A percentile compares a stretch with the other conserved stretches of the same genome.
phyloP scores from a whole-genome alignment of 1,139 yeast genomes.

The Arxiozyma slooffiae region DNA sequence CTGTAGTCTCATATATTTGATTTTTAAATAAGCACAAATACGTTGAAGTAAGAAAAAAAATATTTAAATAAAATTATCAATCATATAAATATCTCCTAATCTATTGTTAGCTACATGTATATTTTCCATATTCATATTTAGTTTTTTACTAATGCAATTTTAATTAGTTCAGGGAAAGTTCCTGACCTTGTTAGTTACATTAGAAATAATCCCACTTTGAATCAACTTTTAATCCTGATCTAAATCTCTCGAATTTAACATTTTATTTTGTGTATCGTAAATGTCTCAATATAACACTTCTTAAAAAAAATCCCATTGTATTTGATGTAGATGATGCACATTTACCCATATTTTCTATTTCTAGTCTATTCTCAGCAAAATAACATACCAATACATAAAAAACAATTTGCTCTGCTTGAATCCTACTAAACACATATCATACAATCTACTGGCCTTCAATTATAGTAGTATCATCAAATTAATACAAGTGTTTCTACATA shows the following conservation, averaged over 20 bases:
- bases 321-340: conserved; percentile 25
- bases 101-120: conserved; percentile 68
- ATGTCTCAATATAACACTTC: conserved; percentile 51
- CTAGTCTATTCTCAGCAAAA: conserved; percentile 70
- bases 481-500: conserved; percentile 58
- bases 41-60: conserved; percentile 62
- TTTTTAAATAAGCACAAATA: conserved; percentile 78
- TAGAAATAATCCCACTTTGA: conserved; percentile 56
- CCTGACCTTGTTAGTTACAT: conserved; percentile 54
- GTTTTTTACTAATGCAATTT: conserved; percentile 51
- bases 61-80: conserved; percentile 62
- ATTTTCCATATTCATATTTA: conserved; percentile 47
- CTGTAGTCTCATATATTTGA: conserved; percentile 46
- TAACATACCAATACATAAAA: conserved; percentile 65
- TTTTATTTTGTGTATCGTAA: conserved; percentile 53
- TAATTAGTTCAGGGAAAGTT: conserved; percentile 87
- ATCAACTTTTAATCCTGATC: conserved; percentile 54
- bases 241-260: conserved; percentile 65
- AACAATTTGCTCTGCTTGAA: conserved; percentile 50
- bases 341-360: conserved; percentile 33
- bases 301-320: conserved; percentile 57
- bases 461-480: conserved; percentile 42
- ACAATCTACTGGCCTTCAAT: conserved; percentile 38
- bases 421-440: conserved; percentile 47
- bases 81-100: conserved; percentile 50